Evolutionary conservation across 495 filamentous ascomycete genomes (phyloP), one percentile per base, ranked within the genome.

Genomic region (Xylaria acuta): DNA sequence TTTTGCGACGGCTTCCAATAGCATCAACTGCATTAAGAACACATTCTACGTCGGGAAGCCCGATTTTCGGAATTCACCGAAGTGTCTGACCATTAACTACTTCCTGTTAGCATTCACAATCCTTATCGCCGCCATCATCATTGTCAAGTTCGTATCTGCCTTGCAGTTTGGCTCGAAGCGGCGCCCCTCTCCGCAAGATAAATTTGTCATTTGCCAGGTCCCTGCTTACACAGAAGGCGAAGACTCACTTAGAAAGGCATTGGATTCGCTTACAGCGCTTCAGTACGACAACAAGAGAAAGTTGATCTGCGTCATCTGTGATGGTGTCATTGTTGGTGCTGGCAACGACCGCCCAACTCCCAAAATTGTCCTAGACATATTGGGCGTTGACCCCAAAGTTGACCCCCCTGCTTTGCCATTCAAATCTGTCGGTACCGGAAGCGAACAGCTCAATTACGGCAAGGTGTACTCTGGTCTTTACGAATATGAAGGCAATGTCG

Each of bases 401-500:
- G 96, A 99, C 77, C 96, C 96, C 66, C 94, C 95, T 14, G 95
- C 96, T 3, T 80, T 99, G 53, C 92, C 95, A 3, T 97, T 97
- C 89, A 93, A 93, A 80, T 94, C 93, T 18, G 89, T 99, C 73
- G 96, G 97, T 49, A 86, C 92, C 64, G 94, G 94, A 69, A 95
- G 90, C 76, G 93, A 97, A 43, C 95, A 98, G 77, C 90, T 98
- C 70, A 99, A 99, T 84, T 98, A 97, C 75, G 96, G 94, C 76
- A 99, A 99, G 82, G 94, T 99, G 43, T 99, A 98, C 80, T 98
- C 96, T 62, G 96, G 96, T 78, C 90, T 99, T 8, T 99, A 99
- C 80, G 96, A 99, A 80, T 97, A 90, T 70, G 94, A 99, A 85
- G 96, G 95, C 78, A 97, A 97, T 78, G 95, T 99, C 16, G 96